These are phyloP conservation scores for Cucumis cinereus DNA, from an alignment of 306 rosid species.

Conservation along the genomic window DNA sequence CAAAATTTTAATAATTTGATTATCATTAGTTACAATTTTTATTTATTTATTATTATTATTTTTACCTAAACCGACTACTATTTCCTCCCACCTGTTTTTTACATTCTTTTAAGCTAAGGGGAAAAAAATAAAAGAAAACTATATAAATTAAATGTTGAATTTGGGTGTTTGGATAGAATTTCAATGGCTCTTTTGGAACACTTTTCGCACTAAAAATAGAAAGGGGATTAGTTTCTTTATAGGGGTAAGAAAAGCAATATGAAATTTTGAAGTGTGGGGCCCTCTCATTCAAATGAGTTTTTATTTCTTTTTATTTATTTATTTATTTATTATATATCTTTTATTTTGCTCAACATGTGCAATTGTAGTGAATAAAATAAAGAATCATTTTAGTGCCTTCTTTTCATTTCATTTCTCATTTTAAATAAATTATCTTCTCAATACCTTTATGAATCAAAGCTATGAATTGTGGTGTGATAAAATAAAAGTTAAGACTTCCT, in stretches of 20 bases:
- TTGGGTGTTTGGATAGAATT: background rate
- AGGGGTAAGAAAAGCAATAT: background rate
- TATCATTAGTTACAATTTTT: too few species aligned
- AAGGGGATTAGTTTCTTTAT: background rate
- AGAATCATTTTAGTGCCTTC: background rate
- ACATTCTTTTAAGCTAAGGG: too few species aligned
- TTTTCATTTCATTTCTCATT: constrained; percentile 1
- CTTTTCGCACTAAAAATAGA: background rate
- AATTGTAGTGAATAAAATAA: background rate
- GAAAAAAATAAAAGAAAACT: background rate
- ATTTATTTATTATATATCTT: too few species aligned
- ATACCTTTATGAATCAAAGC: background rate
- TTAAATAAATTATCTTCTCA: background rate
- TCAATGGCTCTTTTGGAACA: background rate
- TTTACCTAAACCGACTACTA: too few species aligned
- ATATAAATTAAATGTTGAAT: background rate
- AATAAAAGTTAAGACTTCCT: background rate
- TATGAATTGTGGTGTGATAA: background rate
- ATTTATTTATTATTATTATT: too few species aligned
- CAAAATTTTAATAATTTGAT: too few species aligned
- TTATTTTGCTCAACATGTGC: background rate
- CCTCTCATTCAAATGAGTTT: background rate
- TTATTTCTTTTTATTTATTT: background rate
- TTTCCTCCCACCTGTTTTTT: too few species aligned
- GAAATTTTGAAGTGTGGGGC: background rate